These are phyloP conservation scores for Ophiognomonia clavigignenti-juglandacearum DNA, from an alignment of 2,329 filamentous ascomycete species.

Conservation along the genomic window DNA sequence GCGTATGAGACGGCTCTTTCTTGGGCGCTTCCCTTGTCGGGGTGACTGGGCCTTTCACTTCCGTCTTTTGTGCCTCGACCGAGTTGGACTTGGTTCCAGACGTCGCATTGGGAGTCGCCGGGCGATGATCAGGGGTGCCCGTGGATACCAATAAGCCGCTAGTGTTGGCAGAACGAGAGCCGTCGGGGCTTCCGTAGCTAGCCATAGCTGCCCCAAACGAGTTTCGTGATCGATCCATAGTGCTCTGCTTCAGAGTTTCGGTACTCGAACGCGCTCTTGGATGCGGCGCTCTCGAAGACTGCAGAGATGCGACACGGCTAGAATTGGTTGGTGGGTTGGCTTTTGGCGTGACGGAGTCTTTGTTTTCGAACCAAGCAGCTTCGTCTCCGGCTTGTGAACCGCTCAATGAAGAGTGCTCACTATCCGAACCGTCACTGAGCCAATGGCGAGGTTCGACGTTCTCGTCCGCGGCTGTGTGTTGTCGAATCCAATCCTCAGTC, in stretches of 20 bases:
- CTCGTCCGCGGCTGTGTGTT: conserved; percentile 69
- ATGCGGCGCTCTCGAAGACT: conserved; percentile 30
- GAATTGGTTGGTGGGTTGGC: conserved; percentile 30
- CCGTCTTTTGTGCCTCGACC: conserved; percentile 4
- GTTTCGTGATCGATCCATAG: conserved; percentile 19
- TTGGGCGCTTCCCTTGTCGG: conserved; percentile 27
- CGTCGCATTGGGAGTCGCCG: conserved; percentile 6
- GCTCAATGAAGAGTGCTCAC: conserved; percentile 71
- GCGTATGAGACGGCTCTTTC: conserved; percentile 39
- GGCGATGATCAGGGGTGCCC: conserved; percentile 5
- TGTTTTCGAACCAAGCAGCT: conserved; percentile 43
- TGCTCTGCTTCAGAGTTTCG: conserved; percentile 47
- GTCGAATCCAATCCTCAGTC: conserved; percentile 82
- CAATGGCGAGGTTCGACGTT: conserved; percentile 71
- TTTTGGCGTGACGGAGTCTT: conserved; percentile 43
- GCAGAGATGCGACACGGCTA: conserved; percentile 25
- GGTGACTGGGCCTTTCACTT: conserved; percentile 19
- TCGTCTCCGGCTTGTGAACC: conserved; percentile 52
- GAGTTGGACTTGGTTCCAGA: neutral
- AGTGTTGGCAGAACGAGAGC: conserved; percentile 13
- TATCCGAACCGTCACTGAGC: conserved; percentile 75
- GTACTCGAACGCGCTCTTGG: conserved; percentile 48
- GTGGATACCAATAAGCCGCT: conserved; percentile 1
- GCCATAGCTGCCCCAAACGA: conserved; percentile 21
- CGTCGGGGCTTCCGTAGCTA: conserved; percentile 18